Evolutionary conservation across 2,329 filamentous ascomycete species (phyloP).

Genomic region (Venturia nashicola): DNA sequence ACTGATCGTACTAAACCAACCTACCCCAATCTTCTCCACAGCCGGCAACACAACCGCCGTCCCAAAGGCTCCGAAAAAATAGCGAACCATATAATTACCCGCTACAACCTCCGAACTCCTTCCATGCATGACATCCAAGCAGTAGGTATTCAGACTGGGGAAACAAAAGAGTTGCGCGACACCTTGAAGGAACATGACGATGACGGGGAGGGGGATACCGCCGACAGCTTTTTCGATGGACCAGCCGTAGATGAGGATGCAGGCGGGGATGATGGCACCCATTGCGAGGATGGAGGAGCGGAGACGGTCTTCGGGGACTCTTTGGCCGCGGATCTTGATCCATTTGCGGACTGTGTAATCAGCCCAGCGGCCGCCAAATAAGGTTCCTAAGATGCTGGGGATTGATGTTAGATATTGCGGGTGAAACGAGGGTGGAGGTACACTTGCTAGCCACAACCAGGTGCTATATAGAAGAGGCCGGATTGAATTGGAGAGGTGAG

Average conservation of each 20-base stretch:
- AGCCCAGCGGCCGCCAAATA: constrained; percentile 60
- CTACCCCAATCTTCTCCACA: constrained; percentile 62
- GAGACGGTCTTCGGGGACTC: constrained; percentile 57
- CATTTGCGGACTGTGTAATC: constrained; percentile 54
- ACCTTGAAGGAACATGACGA: constrained; percentile 64
- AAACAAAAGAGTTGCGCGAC: constrained; percentile 66
- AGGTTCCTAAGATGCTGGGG: constrained; percentile 44
- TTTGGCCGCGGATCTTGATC: constrained; percentile 47
- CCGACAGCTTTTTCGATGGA: constrained; percentile 42
- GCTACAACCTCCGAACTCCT: constrained; percentile 62
- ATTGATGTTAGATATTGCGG: neutral
- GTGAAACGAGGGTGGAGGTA: neutral
- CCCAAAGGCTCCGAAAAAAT: constrained; percentile 59
- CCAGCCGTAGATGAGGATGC: constrained; percentile 61
- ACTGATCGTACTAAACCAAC: constrained; percentile 67
- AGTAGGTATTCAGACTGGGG: constrained; percentile 67
- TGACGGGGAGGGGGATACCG: constrained; percentile 49
- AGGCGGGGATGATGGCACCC: constrained; percentile 44
- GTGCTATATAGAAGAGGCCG: constrained; percentile 63
- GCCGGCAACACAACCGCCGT: constrained; percentile 63
- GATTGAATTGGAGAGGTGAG: constrained; percentile 53
- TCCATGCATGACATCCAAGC: constrained; percentile 67
- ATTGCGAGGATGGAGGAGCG: constrained; percentile 42
- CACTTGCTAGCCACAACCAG: constrained; percentile 50
- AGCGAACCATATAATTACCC: constrained; percentile 68